Evolutionary conservation across 2,329 filamentous ascomycete species (phyloP), one percentile per base, ranked within the genome.

Genomic region (Xylariaceae sp.): DNA sequence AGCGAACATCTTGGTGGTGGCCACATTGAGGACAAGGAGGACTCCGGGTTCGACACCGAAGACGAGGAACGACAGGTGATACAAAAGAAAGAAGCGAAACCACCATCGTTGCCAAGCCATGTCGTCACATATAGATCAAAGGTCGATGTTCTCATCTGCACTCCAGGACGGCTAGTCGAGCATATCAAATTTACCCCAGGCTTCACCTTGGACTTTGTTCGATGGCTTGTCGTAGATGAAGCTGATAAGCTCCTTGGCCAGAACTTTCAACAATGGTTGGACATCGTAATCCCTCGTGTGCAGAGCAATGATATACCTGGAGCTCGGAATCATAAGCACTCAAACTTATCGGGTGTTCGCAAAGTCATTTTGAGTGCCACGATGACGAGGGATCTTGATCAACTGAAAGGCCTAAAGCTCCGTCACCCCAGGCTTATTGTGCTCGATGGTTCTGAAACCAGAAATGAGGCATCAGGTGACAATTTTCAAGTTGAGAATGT

Each of bases 141-240:
- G 60, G 84, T 96, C 3, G 92, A 97, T 67, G 82, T 97, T 33
- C 78, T 99, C 22, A 88, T 97, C 46, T 94, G 90, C 68, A 97
- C 93, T 0, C 93, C 93, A 1, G 94, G 94, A 54, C 84, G 93
- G 57, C 80, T 97, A 1, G 90, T 97, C 4, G 93, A 97, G 63
- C 93, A 97, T 69, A 80, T 97, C 46, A 86, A 87, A 57, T 85
- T 86, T 54, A 97, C 93, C 0, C 82, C 83, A 3, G 91, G 90
- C 0, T 97, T 97, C 67, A 82, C 79, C 0, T 76, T 97, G 18
- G 82, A 88, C 51, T 80, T 88, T 65, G 76, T 97, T 5, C 83
- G 89, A 55, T 97, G 92, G 91, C 77, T 97, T 0, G 83, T 97
- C 2, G 88, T 97, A 42, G 93, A 97, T 63, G 93, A 97, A 71